These are phyloP conservation scores for Apiotrichum brassicae DNA, from an alignment of 1,284 basidiomycete genomes.

Conservation along the genomic window DNA sequence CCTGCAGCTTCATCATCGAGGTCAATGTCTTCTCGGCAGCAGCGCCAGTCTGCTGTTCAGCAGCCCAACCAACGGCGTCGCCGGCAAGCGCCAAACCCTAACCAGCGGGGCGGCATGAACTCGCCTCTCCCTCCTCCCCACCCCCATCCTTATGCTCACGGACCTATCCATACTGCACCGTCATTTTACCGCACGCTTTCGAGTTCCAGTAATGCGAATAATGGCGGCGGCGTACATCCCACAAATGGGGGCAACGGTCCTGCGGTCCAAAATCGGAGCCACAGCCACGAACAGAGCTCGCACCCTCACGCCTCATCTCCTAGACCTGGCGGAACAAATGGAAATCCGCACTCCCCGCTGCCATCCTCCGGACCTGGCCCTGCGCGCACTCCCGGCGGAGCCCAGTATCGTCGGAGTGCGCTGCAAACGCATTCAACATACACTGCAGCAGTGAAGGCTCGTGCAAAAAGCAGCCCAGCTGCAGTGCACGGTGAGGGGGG, in stretches of 20 bases:
- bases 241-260: not conserved
- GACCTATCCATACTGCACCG: not conserved
- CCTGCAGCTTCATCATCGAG: not conserved
- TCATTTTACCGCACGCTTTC: not conserved
- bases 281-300: not conserved
- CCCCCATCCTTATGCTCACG: not conserved
- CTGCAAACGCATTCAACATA: not conserved
- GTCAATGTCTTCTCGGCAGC: not conserved
- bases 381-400: not conserved
- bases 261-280: not conserved
- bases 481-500: not conserved
- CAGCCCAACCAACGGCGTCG: not conserved
- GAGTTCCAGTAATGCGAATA: too few species aligned
- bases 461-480: not conserved
- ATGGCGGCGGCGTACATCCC: too few species aligned
- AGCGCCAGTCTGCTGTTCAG: not conserved
- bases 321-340: not conserved
- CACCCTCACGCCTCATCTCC: not conserved
- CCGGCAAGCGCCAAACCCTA: not conserved
- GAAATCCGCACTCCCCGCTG: not conserved
- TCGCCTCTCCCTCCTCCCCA: conserved; percentile 1
- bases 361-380: not conserved
- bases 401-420: not conserved
- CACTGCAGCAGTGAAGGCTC: not conserved
- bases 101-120: not conserved